Evolutionary conservation across 2,329 filamentous ascomycete genomes (phyloP).

Genomic region (Epichloe glyceriae): DNA sequence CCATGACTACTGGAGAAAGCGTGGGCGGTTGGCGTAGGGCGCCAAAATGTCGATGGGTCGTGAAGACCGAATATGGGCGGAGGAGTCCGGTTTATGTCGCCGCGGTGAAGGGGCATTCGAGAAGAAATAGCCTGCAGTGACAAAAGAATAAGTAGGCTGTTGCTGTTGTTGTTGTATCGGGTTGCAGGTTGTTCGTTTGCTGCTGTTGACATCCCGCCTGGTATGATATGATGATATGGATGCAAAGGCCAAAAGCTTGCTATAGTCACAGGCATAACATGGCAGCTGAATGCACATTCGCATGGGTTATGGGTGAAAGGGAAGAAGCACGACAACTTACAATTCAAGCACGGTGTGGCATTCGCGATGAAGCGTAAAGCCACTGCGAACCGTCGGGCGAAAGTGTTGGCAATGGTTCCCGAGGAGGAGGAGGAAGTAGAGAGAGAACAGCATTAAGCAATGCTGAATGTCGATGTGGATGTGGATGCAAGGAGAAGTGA

Average conservation of each 20-base stretch:
- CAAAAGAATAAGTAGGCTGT: background rate
- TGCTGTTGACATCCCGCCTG: background rate
- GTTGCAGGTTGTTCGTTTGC: background rate
- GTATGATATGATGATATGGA: background rate
- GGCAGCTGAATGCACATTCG: background rate
- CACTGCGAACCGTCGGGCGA: background rate
- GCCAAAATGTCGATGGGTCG: background rate
- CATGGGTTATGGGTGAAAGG: background rate
- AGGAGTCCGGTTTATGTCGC: background rate
- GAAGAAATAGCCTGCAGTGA: background rate
- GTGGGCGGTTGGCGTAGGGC: conserved; percentile 2
- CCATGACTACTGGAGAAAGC: conserved; percentile 22
- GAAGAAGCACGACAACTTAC: conserved; percentile 11
- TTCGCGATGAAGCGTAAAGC: conserved; percentile 13
- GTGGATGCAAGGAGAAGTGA: conserved; percentile 7
- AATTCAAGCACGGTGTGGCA: conserved; percentile 14
- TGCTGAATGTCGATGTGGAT: conserved; percentile 13
- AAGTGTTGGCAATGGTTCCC: background rate
- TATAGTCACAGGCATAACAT: background rate
- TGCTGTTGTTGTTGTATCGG: background rate
- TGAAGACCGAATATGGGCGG: background rate
- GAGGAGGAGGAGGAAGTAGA: background rate
- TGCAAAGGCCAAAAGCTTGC: background rate
- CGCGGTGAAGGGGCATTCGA: background rate
- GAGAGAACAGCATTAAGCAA: conserved; percentile 14